Base-by-base conservation (phyloP, 1,284 basidiomycete species). In the Malassezia yamatoensis region DNA sequence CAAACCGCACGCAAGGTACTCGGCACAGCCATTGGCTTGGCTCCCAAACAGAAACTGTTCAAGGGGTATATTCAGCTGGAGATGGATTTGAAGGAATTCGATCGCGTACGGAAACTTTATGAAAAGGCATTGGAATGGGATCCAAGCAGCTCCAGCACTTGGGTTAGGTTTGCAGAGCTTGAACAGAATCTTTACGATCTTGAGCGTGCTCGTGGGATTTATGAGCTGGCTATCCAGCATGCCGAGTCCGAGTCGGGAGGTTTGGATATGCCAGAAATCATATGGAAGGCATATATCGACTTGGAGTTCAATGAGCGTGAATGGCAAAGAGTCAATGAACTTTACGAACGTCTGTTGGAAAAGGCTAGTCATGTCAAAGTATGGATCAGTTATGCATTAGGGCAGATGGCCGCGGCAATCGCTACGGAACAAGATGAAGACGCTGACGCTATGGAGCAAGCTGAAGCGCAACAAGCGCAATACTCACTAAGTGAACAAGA, bases 131-230 rank as follows among this genome's bases (percentile, higher is more conserved):
- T 81, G 85, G 66, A 72, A 40, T 74, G 72, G 72, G 68, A 74
- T 49, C 48, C 72, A 10, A 64, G 54, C 53, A 73, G 67, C 54
- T 59, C 66, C 20, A 55, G 61, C 33, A 70, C 67, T 12, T 99
- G 94, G 94, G 94, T 99, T 76, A 87, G 88, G 75, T 99, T 87
- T 76, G 90, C 93, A 11, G 90, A 96, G 73, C 83, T 98, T 38
- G 94, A 98, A 77, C 83, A 84, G 0, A 87, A 88, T 51, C 81
- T 98, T 1, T 88, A 89, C 75, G 94, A 98, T 76, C 85, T 87
- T 72, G 80, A 84, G 24, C 89, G 94, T 44, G 88, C 90, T 2
- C 85, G 96, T 13, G 91, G 85, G 3, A 90, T 99, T 70, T 98
- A 90, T 76, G 91, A 98, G 76, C 83, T 98, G 37, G 94, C 88